Conservation (phyloP, 2,329 filamentous ascomycete species). For the Davidsoniella virescens region DNA sequence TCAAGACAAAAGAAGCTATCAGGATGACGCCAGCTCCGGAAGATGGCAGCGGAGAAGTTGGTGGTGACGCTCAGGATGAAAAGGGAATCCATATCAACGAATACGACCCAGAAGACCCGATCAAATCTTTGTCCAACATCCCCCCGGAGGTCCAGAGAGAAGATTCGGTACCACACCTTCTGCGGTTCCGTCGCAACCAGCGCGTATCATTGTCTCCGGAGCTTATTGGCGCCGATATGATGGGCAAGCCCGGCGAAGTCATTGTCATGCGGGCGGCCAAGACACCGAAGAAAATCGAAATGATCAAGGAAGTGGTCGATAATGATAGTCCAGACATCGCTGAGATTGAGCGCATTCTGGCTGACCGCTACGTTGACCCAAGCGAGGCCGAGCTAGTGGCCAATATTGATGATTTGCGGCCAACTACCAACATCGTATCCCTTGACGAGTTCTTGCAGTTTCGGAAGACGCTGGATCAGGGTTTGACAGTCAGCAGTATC, state of each 20-base stretch:
- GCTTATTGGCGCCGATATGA: slow-evolving; percentile 18
- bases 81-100: not conserved
- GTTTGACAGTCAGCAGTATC: slow-evolving; percentile 34
- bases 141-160: slow-evolving; percentile 4
- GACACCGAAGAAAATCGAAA: slow-evolving; percentile 4
- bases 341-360: slow-evolving; percentile 21
- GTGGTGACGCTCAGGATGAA: not conserved
- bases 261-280: slow-evolving; percentile 29
- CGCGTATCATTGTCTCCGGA: slow-evolving; percentile 6
- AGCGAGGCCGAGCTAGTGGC: slow-evolving; percentile 23
- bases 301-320: slow-evolving; percentile 6
- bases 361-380: slow-evolving; percentile 17
- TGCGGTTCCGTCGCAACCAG: slow-evolving; percentile 3
- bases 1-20: no score
- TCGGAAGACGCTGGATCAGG: slow-evolving; percentile 22
- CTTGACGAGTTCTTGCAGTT: slow-evolving; percentile 27
- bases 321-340: slow-evolving; percentile 14
- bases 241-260: slow-evolving; percentile 25
- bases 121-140: slow-evolving; percentile 1
- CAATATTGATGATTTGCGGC: slow-evolving; percentile 34
- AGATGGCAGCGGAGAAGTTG: no score
- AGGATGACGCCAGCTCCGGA: not conserved
- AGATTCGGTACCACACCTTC: not conserved
- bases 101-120: not conserved
- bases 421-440: slow-evolving; percentile 23